Evolutionary conservation across 257 asterid genomes (phyloP).

Genomic region (Fraxinus cuspidata): DNA sequence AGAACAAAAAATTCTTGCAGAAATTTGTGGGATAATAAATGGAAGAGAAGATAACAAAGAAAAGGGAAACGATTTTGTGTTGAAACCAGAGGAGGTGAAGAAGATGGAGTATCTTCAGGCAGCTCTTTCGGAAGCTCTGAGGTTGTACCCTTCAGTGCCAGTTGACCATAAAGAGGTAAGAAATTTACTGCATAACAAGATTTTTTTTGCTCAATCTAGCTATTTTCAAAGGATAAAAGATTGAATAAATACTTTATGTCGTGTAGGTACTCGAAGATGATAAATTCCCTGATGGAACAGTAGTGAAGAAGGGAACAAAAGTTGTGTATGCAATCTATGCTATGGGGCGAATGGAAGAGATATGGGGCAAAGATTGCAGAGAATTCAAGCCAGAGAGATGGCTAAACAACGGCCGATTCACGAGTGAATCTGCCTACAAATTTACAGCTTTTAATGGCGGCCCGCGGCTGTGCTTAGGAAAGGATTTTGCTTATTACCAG

Average conservation of each 20-base stretch:
- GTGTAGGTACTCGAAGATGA: slow-evolving; percentile 77
- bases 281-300: slow-evolving; percentile 84
- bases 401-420: slow-evolving; percentile 75
- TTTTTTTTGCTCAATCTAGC: background rate
- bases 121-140: slow-evolving; percentile 83
- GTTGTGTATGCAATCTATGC: slow-evolving; percentile 86
- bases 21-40: slow-evolving; percentile 55
- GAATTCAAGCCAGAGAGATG: slow-evolving; percentile 90
- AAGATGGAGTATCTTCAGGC: slow-evolving; percentile 97
- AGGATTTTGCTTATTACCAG: slow-evolving; percentile 90
- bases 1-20: slow-evolving; percentile 68
- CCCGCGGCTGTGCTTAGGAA: slow-evolving; percentile 90
- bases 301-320: slow-evolving; percentile 81
- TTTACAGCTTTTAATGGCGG: slow-evolving; percentile 96
- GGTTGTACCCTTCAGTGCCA: slow-evolving; percentile 94
- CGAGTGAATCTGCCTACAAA: slow-evolving; percentile 91
- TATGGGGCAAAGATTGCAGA: slow-evolving; percentile 89
- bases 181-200: background rate
- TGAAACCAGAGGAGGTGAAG: slow-evolving; percentile 84
- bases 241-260: background rate
- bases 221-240: background rate
- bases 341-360: slow-evolving; percentile 88
- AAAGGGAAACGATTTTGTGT: slow-evolving; percentile 32
- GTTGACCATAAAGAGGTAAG: slow-evolving; percentile 95
- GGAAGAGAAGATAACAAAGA: slow-evolving; percentile 41